These are phyloP conservation scores for Fusarium tuaranense DNA, from an alignment of 2,329 filamentous ascomycete genomes.

Conservation along the genomic window DNA sequence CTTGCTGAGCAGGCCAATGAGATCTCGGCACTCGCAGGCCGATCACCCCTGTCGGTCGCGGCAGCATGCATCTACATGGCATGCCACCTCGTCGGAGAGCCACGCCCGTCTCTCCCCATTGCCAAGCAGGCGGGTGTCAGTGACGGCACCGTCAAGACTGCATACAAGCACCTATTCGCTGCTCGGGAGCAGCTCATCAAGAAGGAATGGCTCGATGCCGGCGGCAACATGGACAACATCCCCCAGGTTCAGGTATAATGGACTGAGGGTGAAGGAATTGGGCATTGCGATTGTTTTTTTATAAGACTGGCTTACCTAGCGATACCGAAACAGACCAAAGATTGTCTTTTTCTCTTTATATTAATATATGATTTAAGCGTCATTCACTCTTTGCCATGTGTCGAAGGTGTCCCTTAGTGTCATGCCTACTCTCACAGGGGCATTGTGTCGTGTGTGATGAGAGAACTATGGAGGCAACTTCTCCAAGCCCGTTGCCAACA, in stretches of 20 bases:
- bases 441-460: not conserved
- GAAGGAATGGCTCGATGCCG: conserved; percentile 78
- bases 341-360: conserved; percentile 9
- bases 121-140: conserved; percentile 87
- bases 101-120: conserved; percentile 87
- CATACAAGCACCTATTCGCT: conserved; percentile 88
- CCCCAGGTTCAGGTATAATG: conserved; percentile 59
- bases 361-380: conserved; percentile 10
- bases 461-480: not conserved
- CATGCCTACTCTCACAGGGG: conserved; percentile 13
- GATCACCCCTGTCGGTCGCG: conserved; percentile 92
- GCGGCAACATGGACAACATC: conserved; percentile 78
- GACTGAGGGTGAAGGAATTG: not conserved
- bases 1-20: conserved; percentile 82
- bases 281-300: not conserved
- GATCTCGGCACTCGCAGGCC: conserved; percentile 86
- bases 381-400: not conserved
- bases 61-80: conserved; percentile 98
- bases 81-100: conserved; percentile 84
- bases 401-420: conserved; percentile 4
- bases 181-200: conserved; percentile 81
- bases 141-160: conserved; percentile 95
- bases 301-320: not conserved
- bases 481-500: not conserved
- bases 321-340: not conserved